Conservation (phyloP, 192 early-diverging fungal species). For the Linnemannia exigua region DNA sequence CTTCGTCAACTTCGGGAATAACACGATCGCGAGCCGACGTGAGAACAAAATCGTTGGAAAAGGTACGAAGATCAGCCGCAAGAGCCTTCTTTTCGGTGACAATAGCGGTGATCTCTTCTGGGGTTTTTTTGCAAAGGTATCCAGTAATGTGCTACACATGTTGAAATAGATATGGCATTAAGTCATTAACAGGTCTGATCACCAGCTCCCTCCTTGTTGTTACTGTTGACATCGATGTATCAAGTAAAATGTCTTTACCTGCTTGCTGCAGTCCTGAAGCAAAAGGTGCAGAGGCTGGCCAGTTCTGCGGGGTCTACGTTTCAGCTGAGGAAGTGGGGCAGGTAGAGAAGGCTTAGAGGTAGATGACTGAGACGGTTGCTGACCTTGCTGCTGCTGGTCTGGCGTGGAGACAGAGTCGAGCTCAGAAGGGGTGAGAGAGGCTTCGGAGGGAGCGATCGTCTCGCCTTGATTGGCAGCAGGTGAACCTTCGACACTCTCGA, state of each 20-base stretch:
- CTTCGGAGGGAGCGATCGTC: not conserved
- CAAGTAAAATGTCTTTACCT: conserved; percentile 20
- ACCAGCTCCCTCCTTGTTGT: conserved; percentile 14
- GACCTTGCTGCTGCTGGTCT: conserved; percentile 26
- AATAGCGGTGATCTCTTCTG: conserved; percentile 58
- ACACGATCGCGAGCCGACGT: conserved; percentile 59
- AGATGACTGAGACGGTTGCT: conserved; percentile 14
- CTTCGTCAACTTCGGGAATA: conserved; percentile 57
- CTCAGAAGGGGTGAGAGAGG: conserved; percentile 6
- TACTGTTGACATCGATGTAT: not conserved
- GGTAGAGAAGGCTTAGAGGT: conserved; percentile 15
- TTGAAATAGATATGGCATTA: not conserved
- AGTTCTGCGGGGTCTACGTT: conserved; percentile 45
- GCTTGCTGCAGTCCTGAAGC: conserved; percentile 54
- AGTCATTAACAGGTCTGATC: not conserved
- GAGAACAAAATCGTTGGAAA: conserved; percentile 59
- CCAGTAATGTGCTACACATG: conserved; percentile 58
- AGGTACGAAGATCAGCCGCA: conserved; percentile 57
- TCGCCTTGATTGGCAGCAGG: not conserved
- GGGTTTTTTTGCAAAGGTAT: conserved; percentile 59
- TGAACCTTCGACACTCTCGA: conserved; percentile 17
- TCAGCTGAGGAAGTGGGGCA: conserved; percentile 23
- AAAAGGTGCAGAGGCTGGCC: conserved; percentile 56
- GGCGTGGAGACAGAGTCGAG: conserved; percentile 12
- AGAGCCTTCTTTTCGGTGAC: conserved; percentile 58